These are phyloP conservation scores for Didymella sp. DNA, from an alignment of 2,329 filamentous ascomycete species.

Conservation along the genomic window DNA sequence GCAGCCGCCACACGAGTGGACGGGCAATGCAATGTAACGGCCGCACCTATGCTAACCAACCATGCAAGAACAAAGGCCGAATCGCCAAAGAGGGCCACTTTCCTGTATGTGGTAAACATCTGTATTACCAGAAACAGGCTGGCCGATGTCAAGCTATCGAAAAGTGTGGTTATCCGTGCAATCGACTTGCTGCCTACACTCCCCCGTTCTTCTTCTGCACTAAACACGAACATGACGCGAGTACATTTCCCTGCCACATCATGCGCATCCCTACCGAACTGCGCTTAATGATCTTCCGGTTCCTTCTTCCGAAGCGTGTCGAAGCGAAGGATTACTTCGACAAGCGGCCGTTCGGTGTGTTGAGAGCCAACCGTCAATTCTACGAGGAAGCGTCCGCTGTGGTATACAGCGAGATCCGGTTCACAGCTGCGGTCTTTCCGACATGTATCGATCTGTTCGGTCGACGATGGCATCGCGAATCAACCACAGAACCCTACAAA, in stretches of 20 bases:
- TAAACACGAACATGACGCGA: constrained; percentile 18
- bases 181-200: constrained; percentile 9
- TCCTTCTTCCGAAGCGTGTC: constrained; percentile 23
- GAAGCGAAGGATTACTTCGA: not conserved
- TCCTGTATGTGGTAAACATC: constrained; percentile 16
- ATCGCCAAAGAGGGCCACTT: constrained; percentile 4
- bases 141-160: constrained; percentile 26
- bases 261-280: constrained; percentile 26
- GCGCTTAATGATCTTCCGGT: constrained; percentile 25
- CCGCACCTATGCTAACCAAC: constrained; percentile 2
- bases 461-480: not conserved
- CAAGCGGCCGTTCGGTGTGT: not conserved
- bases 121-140: not conserved
- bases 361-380: constrained; percentile 24
- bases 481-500: not conserved
- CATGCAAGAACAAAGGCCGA: constrained; percentile 9
- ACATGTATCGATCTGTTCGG: constrained; percentile 1
- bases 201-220: constrained; percentile 24
- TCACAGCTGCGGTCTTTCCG: constrained; percentile 1
- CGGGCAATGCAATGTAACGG: constrained; percentile 8
- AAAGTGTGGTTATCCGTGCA: constrained; percentile 23
- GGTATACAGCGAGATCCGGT: constrained; percentile 20
- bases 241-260: constrained; percentile 25
- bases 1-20: constrained; percentile 8
- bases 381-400: constrained; percentile 20